Evolutionary conservation across 371 early-diverging fungal genomes (phyloP), one percentile per base, ranked within the genome.

Genomic region (Chytridium lagenaria): DNA sequence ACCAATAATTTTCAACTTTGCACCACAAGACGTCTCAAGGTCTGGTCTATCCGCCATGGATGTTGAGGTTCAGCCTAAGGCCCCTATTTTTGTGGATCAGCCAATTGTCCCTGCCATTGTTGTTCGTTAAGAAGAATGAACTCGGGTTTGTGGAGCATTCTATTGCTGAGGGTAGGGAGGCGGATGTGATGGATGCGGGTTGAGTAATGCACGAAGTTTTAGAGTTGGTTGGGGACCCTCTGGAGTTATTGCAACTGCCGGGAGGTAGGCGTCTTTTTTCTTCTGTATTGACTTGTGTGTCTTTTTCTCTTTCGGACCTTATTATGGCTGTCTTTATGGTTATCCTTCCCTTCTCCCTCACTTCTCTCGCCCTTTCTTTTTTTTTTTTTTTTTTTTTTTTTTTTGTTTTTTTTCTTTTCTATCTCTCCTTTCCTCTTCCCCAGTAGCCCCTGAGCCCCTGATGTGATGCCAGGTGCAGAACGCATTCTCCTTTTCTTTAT

Each of bases 171-270:
- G 55, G 55, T 26, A 5, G 78, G 26, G 63, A 77, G 57, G 31
- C 52, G 39, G 28, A 67, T 2, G 23, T 65, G 28, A 70, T 75
- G 1, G 92, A 92, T 80, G 90, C 91, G 1, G 91, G 93, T 0
- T 92, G 44, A 83, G 82, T 81, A 88, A 92, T 88, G 90, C 89
- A 16, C 87, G 92, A 34, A 87, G 88, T 57, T 93, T 86, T 72
- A 84, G 93, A 37, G 93, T 90, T 0, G 91, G 93, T 0, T 94
- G 92, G 90, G 93, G 92, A 0, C 89, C 89, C 0, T 84, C 83
- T 66, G 93, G 92, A n/a, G 67, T 71, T 50, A 79, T 93, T 39
- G 87, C 89, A 1, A 67, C 75, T 34, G 50, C 74, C 64, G 78
- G 83, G 28, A 73, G 79, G 77, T 76, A 68, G 72, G 78, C 39